Conservation (phyloP, 441 rosid genomes). For the Arabidopsis hybrid region DNA sequence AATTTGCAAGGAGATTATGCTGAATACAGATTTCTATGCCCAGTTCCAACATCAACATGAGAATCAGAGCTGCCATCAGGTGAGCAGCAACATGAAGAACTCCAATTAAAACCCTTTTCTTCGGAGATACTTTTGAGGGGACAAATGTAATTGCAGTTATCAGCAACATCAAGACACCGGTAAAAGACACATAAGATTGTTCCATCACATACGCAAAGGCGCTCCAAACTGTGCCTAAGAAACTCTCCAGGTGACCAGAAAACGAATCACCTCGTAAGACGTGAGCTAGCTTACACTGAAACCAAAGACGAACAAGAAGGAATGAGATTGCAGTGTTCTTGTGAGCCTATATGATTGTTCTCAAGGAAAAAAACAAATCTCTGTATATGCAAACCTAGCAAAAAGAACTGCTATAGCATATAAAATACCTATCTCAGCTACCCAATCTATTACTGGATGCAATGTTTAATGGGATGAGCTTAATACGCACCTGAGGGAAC, state of each 20-base stretch:
- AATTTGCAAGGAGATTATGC: constrained; percentile 91
- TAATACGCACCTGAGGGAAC: constrained; percentile 86
- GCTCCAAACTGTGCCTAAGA: constrained; percentile 83
- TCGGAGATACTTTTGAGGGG: constrained; percentile 86
- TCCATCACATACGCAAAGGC: constrained; percentile 72
- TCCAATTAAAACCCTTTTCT: constrained; percentile 80
- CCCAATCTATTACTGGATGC: constrained; percentile 1
- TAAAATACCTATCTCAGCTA: constrained; percentile 15
- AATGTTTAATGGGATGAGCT: constrained; percentile 6
- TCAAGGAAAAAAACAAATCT: constrained; percentile 19
- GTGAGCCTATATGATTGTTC: constrained; percentile 14
- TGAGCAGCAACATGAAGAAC: constrained; percentile 91
- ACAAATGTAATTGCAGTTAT: constrained; percentile 76
- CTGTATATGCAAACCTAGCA: background rate
- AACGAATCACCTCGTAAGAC: constrained; percentile 87
- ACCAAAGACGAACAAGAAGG: constrained; percentile 33
- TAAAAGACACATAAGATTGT: constrained; percentile 80
- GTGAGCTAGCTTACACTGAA: constrained; percentile 93
- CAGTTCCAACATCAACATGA: constrained; percentile 91
- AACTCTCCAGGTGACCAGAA: constrained; percentile 84
- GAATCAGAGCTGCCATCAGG: constrained; percentile 85
- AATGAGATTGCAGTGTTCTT: constrained; percentile 25
- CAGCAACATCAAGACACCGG: constrained; percentile 74
- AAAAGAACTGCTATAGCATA: constrained; percentile 10
- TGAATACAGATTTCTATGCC: constrained; percentile 92